These are phyloP conservation scores for Paraphaeosphaeria minitans DNA, from an alignment of 2,329 filamentous ascomycete genomes.

Conservation along the genomic window DNA sequence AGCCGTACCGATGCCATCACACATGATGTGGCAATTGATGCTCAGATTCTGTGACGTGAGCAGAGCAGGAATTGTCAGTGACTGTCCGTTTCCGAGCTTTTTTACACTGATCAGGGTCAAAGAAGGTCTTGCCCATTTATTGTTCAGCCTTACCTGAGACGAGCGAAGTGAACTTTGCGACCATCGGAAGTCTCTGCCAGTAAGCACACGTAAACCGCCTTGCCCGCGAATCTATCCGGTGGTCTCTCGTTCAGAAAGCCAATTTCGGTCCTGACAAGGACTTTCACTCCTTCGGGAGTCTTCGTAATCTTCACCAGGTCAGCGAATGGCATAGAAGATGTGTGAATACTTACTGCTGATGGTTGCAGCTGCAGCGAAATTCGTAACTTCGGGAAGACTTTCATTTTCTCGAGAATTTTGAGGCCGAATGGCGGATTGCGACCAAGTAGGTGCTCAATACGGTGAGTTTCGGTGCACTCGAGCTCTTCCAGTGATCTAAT, in stretches of 20 bases:
- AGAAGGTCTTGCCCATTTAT: not conserved
- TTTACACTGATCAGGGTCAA: conserved; percentile 61
- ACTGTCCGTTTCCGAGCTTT: conserved; percentile 66
- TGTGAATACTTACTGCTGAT: conserved; percentile 49
- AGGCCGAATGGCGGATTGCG: conserved; percentile 84
- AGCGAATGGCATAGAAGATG: not conserved
- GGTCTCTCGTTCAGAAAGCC: conserved; percentile 72
- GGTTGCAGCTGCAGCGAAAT: conserved; percentile 59
- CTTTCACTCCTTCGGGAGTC: conserved; percentile 52
- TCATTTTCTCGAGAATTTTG: conserved; percentile 67
- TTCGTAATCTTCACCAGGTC: conserved; percentile 25
- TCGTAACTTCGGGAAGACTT: conserved; percentile 72
- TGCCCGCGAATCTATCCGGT: conserved; percentile 66
- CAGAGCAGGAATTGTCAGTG: conserved; percentile 64
- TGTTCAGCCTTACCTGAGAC: conserved; percentile 54
- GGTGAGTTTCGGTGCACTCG: conserved; percentile 66
- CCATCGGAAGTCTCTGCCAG: conserved; percentile 75
- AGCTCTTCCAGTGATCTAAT: conserved; percentile 75
- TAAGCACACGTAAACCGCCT: conserved; percentile 72
- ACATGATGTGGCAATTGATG: conserved; percentile 74
- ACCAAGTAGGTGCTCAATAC: conserved; percentile 77
- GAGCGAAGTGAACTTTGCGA: conserved; percentile 69
- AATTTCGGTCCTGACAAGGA: conserved; percentile 70
- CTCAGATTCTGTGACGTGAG: conserved; percentile 61
- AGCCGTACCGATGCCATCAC: conserved; percentile 75